These are phyloP conservation scores for Hortaea werneckii DNA, from an alignment of 2,329 filamentous ascomycete genomes.

Conservation along the genomic window DNA sequence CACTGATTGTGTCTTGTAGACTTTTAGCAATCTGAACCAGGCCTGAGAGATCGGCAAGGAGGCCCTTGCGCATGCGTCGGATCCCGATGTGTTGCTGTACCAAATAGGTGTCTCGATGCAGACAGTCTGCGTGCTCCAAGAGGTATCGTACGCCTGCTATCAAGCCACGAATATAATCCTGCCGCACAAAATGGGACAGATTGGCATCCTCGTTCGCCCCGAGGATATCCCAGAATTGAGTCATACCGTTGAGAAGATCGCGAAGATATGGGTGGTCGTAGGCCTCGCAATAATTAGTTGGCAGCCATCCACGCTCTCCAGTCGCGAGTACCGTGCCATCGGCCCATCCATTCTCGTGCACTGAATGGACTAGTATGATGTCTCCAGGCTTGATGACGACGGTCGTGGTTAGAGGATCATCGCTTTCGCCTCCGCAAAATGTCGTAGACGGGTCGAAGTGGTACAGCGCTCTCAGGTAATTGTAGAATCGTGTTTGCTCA, in stretches of 20 bases:
- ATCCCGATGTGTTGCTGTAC: conserved; percentile 68
- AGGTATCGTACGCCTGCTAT: conserved; percentile 88
- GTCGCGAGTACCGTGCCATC: conserved; percentile 84
- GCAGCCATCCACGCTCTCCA: conserved; percentile 85
- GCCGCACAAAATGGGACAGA: conserved; percentile 70
- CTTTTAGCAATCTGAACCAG: conserved; percentile 82
- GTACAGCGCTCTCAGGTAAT: conserved; percentile 89
- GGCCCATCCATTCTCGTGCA: conserved; percentile 97
- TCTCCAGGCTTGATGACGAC: conserved; percentile 83
- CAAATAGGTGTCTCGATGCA: conserved; percentile 68
- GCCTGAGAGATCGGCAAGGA: conserved; percentile 80
- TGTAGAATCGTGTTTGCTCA: conserved; percentile 65
- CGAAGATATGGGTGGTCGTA: conserved; percentile 85
- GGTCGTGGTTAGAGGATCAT: conserved; percentile 51
- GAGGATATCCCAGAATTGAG: conserved; percentile 87
- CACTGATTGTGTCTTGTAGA: conserved; percentile 62
- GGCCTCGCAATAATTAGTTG: conserved; percentile 94
- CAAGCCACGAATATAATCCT: conserved; percentile 88
- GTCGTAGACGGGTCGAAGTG: conserved; percentile 74
- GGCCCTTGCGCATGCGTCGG: conserved; percentile 70
- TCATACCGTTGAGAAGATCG: conserved; percentile 71
- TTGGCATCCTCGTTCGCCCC: conserved; percentile 57
- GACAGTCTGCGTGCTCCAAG: conserved; percentile 75
- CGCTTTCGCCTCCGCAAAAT: conserved; percentile 61
- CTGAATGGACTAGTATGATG: conserved; percentile 85